Evolutionary conservation across 1,139 yeast species (phyloP).

Genomic region (Saccharomyces hybrid): DNA sequence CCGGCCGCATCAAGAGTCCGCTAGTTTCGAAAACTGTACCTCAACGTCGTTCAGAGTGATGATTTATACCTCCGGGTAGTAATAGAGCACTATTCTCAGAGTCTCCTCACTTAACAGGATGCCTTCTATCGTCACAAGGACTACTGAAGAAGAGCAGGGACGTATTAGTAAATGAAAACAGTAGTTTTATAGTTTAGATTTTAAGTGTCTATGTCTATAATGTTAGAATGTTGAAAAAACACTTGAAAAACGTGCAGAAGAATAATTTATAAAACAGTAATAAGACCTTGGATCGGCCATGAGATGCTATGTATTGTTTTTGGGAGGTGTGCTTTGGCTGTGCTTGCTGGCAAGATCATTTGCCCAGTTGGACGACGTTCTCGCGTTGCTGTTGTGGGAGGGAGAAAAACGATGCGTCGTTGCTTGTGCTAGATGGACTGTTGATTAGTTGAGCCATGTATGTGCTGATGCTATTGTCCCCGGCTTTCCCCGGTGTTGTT

Average conservation of each 20-base stretch:
- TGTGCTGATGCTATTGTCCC: conserved; percentile 13
- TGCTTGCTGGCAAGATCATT: background rate
- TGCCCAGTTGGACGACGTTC: background rate
- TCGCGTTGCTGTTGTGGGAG: background rate
- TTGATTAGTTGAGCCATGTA: conserved; percentile 20
- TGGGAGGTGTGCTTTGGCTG: background rate
- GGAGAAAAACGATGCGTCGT: background rate
- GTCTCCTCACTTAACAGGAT: too few species aligned
- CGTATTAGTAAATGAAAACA: background rate
- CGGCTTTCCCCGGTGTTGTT: background rate
- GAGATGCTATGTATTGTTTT: background rate
- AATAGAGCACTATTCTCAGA: background rate
- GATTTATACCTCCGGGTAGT: background rate
- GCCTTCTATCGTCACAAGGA: background rate
- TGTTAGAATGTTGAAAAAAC: background rate
- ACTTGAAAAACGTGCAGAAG: background rate
- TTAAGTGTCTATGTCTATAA: background rate
- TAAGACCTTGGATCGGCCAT: background rate
- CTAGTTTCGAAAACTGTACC: background rate
- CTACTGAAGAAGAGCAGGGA: background rate
- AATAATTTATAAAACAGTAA: background rate
- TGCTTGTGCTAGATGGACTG: conserved; percentile 6
- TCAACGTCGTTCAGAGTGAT: background rate
- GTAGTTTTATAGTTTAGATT: background rate
- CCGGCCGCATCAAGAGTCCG: background rate